phyloP scores from a whole-genome alignment of 2,329 filamentous ascomycete genomes.

The Fusarium sp. region DNA sequence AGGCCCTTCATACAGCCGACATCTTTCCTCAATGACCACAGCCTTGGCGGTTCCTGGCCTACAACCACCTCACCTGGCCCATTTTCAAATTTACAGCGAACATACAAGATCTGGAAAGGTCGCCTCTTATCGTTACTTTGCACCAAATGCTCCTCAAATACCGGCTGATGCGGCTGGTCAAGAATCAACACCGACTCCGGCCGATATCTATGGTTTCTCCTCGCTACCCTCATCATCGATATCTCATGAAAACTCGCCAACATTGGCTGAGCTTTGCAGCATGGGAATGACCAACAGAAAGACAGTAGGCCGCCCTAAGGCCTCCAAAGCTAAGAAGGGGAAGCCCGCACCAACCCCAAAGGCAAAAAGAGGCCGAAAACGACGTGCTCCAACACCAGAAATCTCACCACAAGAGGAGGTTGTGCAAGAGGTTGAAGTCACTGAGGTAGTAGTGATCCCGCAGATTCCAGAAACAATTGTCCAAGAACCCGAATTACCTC shows the following conservation, averaged over 20 bases:
- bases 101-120: constrained; percentile 50
- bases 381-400: background rate
- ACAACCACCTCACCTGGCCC: constrained; percentile 47
- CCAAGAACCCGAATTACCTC: background rate
- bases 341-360: constrained; percentile 3
- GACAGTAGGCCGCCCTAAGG: constrained; percentile 42
- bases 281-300: constrained; percentile 37
- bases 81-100: constrained; percentile 50
- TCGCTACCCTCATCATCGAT: background rate
- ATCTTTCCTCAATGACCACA: constrained; percentile 50
- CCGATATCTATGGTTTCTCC: constrained; percentile 34
- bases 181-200: background rate
- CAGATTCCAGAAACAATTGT: background rate
- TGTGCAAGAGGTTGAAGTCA: background rate
- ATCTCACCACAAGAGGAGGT: background rate
- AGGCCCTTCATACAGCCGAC: constrained; percentile 50
- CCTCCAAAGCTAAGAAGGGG: constrained; percentile 18
- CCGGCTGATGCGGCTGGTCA: background rate
- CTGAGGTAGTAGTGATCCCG: background rate
- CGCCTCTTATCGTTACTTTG: constrained; percentile 49
- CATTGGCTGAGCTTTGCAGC: constrained; percentile 42
- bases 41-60: constrained; percentile 46
- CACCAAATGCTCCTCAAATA: constrained; percentile 4
- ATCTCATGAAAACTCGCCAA: constrained; percentile 12
- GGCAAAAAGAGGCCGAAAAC: constrained; percentile 9